These are phyloP conservation scores for Iodosphaeria phyllophila DNA, from an alignment of 2,329 filamentous ascomycete genomes.

Conservation along the genomic window DNA sequence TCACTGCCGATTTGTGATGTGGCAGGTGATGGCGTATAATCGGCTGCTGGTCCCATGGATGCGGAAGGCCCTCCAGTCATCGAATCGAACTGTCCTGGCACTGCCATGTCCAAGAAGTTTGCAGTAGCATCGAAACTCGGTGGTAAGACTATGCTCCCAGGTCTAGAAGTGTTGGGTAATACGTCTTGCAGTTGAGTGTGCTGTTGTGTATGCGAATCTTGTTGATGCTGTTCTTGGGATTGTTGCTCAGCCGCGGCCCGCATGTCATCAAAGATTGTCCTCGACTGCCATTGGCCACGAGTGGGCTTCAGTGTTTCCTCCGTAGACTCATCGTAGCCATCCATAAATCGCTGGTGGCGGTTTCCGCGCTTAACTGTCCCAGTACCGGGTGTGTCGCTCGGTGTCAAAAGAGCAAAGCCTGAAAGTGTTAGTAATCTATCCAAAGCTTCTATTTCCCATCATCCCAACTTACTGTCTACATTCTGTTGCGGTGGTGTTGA, in stretches of 20 bases:
- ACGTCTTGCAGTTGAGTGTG: too few species aligned
- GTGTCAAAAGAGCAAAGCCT: constrained; percentile 50
- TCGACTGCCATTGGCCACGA: constrained; percentile 22
- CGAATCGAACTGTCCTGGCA: constrained; percentile 20
- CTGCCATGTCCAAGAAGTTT: constrained; percentile 33
- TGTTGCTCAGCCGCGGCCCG: constrained; percentile 35
- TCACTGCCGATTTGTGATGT: constrained; percentile 24
- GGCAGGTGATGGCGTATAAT: too few species aligned
- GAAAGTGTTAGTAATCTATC: constrained; percentile 6
- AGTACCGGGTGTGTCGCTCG: constrained; percentile 42
- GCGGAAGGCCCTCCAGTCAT: constrained; percentile 21
- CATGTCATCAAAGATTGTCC: constrained; percentile 39
- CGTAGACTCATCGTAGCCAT: constrained; percentile 46
- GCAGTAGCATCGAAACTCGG: constrained; percentile 24
- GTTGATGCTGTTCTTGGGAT: too few species aligned
- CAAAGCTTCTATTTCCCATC: background rate
- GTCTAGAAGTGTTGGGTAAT: constrained; percentile 21
- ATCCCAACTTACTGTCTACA: constrained; percentile 30
- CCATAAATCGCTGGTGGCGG: constrained; percentile 31
- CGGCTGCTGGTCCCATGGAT: constrained; percentile 30
- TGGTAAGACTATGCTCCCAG: too few species aligned
- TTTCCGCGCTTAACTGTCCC: constrained; percentile 22
- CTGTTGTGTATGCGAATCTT: too few species aligned
- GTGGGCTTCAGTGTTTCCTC: constrained; percentile 45
- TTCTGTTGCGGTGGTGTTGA: constrained; percentile 44